These are phyloP conservation scores for Pleurotus sapidus DNA, from an alignment of 768 basidiomycete genomes.

Conservation along the genomic window DNA sequence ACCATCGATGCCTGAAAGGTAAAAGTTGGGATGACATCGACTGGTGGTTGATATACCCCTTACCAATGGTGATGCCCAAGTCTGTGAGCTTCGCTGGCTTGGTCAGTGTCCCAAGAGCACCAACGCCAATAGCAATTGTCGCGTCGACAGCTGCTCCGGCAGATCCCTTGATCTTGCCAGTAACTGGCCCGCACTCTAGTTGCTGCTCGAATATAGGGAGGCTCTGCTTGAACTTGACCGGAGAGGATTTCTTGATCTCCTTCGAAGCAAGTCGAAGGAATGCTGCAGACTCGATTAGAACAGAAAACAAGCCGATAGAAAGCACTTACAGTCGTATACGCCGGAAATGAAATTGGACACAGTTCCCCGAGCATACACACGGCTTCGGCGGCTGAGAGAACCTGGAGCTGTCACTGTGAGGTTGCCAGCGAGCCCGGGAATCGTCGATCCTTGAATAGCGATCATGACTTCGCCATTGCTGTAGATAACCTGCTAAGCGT, in stretches of 20 bases:
- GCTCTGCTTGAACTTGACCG: neutral
- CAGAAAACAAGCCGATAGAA: neutral
- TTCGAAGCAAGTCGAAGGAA: neutral
- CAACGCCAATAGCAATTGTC: neutral
- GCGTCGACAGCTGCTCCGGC: neutral
- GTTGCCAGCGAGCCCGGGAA: neutral
- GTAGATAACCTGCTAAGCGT: neutral
- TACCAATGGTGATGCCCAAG: neutral
- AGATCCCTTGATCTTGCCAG: neutral
- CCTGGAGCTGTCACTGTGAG: neutral
- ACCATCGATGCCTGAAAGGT: neutral
- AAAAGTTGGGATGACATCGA: too few species aligned
- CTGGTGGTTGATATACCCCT: neutral
- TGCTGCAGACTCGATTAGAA: neutral
- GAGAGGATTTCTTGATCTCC: neutral
- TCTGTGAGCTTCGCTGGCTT: conserved; percentile 3
- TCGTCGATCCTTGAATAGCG: neutral
- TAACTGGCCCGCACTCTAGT: neutral
- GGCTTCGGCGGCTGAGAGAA: neutral
- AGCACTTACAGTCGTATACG: neutral
- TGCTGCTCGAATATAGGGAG: conserved; percentile 2
- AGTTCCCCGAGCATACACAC: neutral
- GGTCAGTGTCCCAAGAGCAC: neutral
- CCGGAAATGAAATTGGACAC: neutral
- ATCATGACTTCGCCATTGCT: conserved; percentile 2